phyloP scores from a whole-genome alignment of 495 filamentous ascomycete species.

The Xylaria sp. region DNA sequence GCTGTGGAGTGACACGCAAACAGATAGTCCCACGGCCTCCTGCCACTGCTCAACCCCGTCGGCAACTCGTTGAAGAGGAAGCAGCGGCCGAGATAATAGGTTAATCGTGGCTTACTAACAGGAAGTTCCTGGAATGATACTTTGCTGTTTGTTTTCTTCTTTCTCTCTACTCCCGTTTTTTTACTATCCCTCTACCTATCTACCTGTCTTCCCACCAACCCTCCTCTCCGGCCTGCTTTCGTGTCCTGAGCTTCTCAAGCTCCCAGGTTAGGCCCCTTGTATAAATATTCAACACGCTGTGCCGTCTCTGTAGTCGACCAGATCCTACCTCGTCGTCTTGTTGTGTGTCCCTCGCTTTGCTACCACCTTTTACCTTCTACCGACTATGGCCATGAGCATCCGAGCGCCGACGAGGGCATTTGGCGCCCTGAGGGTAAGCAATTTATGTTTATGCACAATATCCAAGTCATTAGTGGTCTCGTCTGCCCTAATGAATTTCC shows the following conservation, averaged over 20 bases:
- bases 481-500: neutral
- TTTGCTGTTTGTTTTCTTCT: neutral
- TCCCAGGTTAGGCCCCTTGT: neutral
- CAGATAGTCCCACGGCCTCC: neutral
- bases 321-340: neutral
- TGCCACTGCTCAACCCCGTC: slow-evolving; percentile 14
- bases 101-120: neutral
- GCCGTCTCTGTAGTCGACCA: neutral
- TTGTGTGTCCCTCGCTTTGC: neutral
- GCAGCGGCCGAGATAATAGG: slow-evolving; percentile 18
- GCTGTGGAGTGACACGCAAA: neutral
- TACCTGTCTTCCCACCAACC: neutral
- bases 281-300: neutral
- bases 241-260: neutral
- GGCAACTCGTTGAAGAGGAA: slow-evolving; percentile 15
- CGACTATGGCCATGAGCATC: slow-evolving; percentile 58
- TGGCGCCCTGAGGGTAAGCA: slow-evolving; percentile 59
- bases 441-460: neutral
- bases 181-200: neutral
- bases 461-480: neutral
- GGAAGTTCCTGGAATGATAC: neutral
- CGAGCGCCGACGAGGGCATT: slow-evolving; percentile 55
- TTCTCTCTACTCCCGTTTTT: slow-evolving; percentile 4
- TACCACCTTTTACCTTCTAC: neutral
- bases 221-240: neutral